Conservation (phyloP, 345 rosid species). For the Fremontodendron californicum region DNA sequence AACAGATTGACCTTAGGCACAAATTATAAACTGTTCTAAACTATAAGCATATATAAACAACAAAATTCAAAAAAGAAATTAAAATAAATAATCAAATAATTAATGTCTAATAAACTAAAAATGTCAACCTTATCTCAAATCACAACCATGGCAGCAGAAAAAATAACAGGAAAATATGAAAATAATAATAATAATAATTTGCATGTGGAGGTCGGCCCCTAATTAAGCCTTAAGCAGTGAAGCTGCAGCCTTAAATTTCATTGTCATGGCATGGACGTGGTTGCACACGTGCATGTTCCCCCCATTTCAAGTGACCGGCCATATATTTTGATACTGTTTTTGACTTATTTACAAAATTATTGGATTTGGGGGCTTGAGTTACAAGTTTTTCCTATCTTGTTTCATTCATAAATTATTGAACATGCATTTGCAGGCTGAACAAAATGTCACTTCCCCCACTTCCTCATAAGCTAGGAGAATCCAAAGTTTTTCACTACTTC, state of each 20-base stretch:
- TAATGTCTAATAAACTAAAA: background rate
- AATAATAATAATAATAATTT: background rate
- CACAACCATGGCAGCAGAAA: background rate
- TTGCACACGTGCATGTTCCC: conserved; percentile 16
- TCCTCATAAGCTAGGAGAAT: too few relatives aligned
- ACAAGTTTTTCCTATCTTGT: background rate
- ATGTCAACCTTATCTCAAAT: background rate
- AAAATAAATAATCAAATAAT: background rate
- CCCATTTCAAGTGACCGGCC: conserved; percentile 8
- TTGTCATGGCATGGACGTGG: conserved; percentile 20
- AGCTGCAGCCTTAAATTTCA: background rate
- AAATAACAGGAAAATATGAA: background rate
- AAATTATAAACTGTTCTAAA: background rate
- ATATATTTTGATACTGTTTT: background rate
- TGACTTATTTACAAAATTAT: background rate
- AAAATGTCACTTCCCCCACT: background rate
- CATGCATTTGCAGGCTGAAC: background rate
- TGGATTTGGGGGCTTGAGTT: conserved; percentile 5
- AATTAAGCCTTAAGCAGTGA: background rate
- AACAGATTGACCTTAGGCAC: background rate
- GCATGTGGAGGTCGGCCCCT: background rate
- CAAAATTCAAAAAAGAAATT: background rate
- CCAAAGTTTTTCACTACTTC: conserved; percentile 27
- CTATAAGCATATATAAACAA: background rate
- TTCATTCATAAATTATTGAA: background rate